Evolutionary conservation across 805 yeast genomes (phyloP), one percentile per base, ranked within the genome.

Genomic region (Candida michaelii): DNA sequence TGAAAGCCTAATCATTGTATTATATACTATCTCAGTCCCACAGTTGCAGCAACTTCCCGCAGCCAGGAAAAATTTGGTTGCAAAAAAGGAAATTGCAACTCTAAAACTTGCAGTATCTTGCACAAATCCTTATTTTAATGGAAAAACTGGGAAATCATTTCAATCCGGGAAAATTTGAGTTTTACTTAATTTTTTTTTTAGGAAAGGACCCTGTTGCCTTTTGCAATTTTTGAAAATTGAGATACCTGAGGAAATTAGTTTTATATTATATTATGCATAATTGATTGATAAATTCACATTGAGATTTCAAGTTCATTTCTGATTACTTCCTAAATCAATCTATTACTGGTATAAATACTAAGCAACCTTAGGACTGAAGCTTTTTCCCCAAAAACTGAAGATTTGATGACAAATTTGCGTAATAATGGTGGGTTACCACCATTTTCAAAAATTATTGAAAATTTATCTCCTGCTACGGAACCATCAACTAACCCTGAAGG

Each of bases 371-470:
- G 13, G 15, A n/a, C 13, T 13, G 10, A 27, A 27, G 5, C 4
- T 4, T 19, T 19, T 33, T 33, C 17, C n/a, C n/a, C n/a, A n/a
- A n/a, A n/a, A n/a, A n/a, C n/a, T 12, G 27, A 33, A 33, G 16
- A 33, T 9, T 33, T 18, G 14, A 33, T 34, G 37, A 34, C 37
- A 7, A 34, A 34, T 19, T 13, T 34, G 37, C 29, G 29, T 8
- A 34, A 16, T 27, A 15, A 36, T 17, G 24, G 35, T 35, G 35
- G 43, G 4, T 40, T 44, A 30, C 48, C 48, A 9, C 38, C 48
- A 2, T 41, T 45, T 38, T 41, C 48, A 10, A 45, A 37, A 17
- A 12, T 45, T 21, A 36, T 44, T 11, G 48, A 44, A 23, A 37
- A 24, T 32, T 14, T 40, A 18, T 19, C 30, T 19, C 29, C 29